A percentile compares a stretch with the other conserved stretches of the same genome.
Conservation (phyloP, 1,284 basidiomycete species). For the Rhodotorula mucilaginosa region DNA sequence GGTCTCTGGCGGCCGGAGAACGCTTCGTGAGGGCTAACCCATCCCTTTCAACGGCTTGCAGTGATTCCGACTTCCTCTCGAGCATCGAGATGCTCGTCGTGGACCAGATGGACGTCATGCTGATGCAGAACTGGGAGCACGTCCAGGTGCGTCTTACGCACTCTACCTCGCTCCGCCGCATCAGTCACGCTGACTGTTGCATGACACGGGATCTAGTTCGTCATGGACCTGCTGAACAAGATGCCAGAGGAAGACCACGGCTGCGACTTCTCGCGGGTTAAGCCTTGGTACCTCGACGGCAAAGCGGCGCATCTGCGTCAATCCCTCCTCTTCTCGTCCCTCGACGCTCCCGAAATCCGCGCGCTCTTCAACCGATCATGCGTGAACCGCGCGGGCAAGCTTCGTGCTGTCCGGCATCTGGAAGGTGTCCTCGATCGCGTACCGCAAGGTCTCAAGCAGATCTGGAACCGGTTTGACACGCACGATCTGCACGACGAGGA, state of each 20-base stretch:
- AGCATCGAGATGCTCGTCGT: conserved; percentile 91
- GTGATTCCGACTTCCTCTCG: conserved; percentile 74
- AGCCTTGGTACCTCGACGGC: conserved; percentile 94
- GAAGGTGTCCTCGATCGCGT: conserved; percentile 62
- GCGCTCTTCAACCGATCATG: conserved; percentile 69
- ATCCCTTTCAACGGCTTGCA: background rate
- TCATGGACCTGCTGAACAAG: conserved; percentile 77
- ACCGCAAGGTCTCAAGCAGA: conserved; percentile 74
- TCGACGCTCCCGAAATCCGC: conserved; percentile 85
- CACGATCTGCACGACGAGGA: conserved; percentile 71
- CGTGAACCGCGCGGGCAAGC: conserved; percentile 80
- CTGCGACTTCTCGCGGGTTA: conserved; percentile 93
- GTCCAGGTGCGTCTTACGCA: conserved; percentile 62
- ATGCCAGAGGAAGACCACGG: conserved; percentile 89
- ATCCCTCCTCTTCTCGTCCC: conserved; percentile 80
- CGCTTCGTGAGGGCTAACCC: background rate
- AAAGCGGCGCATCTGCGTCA: conserved; percentile 82
- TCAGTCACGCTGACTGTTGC: background rate
- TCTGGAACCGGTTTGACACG: conserved; percentile 74
- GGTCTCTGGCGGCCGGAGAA: background rate
- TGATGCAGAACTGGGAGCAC: conserved; percentile 99
- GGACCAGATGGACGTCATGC: conserved; percentile 88
- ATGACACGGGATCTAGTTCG: conserved; percentile 60
- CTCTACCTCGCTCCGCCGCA: background rate
- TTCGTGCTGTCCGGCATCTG: conserved; percentile 46